Evolutionary conservation across 2,329 filamentous ascomycete species (phyloP).

Genomic region (Xylariaceae sp.): DNA sequence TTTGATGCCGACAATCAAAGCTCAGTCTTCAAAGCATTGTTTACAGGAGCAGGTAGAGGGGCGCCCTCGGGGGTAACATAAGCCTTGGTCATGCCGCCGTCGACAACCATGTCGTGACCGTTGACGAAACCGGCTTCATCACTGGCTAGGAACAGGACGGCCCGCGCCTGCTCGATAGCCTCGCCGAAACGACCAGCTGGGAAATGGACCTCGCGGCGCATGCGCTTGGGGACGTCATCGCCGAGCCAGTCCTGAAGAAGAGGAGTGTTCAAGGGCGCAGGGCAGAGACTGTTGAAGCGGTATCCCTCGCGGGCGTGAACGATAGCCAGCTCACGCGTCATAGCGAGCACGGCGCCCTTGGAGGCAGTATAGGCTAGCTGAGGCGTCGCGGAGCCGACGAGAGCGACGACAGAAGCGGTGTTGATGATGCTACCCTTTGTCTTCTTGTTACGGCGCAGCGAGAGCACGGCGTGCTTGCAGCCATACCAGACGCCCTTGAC

Average conservation of each 20-base stretch:
- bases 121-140: conserved; percentile 90
- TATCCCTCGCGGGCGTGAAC: conserved; percentile 84
- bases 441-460: conserved; percentile 76
- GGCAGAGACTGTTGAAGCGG: conserved; percentile 87
- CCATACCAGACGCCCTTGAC: conserved; percentile 98
- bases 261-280: conserved; percentile 86
- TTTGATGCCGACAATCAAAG: conserved; percentile 31
- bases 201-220: conserved; percentile 83
- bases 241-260: conserved; percentile 91
- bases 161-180: conserved; percentile 88
- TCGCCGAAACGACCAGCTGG: conserved; percentile 83
- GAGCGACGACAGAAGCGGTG: conserved; percentile 81
- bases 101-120: conserved; percentile 87
- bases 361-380: conserved; percentile 90
- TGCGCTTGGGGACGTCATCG: conserved; percentile 74
- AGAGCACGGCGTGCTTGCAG: conserved; percentile 82
- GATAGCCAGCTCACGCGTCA: conserved; percentile 87
- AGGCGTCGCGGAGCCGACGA: conserved; percentile 80
- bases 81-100: conserved; percentile 91
- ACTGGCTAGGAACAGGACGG: conserved; percentile 78
- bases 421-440: conserved; percentile 79
- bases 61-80: conserved; percentile 68
- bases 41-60: conserved; percentile 47
- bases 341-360: conserved; percentile 85
- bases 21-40: conserved; percentile 51